phyloP scores from a whole-genome alignment of 2,329 filamentous ascomycete species.

The Ceratocystis cacaofunesta region DNA sequence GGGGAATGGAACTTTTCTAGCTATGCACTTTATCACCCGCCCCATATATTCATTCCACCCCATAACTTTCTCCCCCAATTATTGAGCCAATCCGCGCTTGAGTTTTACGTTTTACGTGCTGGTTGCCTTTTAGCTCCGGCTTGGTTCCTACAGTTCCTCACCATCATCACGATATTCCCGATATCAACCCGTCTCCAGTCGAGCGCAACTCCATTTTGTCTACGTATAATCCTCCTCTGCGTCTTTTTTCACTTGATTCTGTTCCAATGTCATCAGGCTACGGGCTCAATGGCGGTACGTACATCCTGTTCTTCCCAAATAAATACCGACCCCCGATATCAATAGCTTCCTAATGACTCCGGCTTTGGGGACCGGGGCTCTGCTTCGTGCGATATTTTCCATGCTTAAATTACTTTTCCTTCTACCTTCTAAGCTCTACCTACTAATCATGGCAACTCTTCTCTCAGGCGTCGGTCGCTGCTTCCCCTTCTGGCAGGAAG shows the following conservation, averaged over 20 bases:
- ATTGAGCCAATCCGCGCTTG: neutral
- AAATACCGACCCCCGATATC: neutral
- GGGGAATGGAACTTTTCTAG: neutral
- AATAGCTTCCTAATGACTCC: neutral
- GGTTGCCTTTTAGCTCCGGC: neutral
- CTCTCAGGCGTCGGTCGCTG: slow-evolving; percentile 53
- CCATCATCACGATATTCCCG: neutral
- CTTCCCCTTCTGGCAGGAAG: slow-evolving; percentile 99
- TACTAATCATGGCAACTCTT: neutral
- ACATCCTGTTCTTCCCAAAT: neutral
- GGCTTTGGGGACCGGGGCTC: neutral
- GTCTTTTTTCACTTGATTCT: neutral
- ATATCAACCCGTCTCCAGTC: neutral
- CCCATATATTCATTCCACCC: neutral
- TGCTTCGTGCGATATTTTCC: neutral
- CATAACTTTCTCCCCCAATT: neutral
- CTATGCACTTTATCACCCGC: neutral
- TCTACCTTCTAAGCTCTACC: neutral
- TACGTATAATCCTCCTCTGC: neutral
- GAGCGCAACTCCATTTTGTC: too few relatives aligned
- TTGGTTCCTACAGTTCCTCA: neutral
- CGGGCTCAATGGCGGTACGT: slow-evolving; percentile 60
- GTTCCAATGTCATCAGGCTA: slow-evolving; percentile 63
- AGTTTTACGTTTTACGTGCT: neutral
- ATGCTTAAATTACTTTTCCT: neutral